These are phyloP conservation scores for Schrenkiella parvula DNA, from an alignment of 345 rosid genomes.

Conservation along the genomic window DNA sequence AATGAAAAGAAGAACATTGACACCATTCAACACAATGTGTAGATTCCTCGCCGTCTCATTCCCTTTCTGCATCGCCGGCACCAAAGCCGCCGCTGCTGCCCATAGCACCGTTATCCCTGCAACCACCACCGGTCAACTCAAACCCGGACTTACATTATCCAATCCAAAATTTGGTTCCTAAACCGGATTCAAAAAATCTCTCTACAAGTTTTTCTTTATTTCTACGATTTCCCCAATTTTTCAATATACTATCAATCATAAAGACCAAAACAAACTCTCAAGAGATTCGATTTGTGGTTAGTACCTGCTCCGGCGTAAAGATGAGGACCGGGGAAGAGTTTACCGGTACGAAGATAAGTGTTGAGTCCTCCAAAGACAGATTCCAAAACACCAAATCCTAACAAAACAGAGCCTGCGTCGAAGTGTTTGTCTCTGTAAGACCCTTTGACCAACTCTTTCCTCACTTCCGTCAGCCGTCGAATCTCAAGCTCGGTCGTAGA, in stretches of 20 bases:
- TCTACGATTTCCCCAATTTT: background rate
- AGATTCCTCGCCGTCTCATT: constrained; percentile 75
- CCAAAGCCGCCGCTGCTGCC: constrained; percentile 81
- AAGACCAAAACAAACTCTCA: background rate
- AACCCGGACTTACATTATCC: background rate
- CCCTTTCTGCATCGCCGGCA: constrained; percentile 91
- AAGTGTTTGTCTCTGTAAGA: constrained; percentile 69
- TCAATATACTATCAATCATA: background rate
- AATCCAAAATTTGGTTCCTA: background rate
- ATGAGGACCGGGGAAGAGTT: constrained; percentile 98
- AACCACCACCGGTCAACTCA: background rate
- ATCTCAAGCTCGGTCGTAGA: constrained; percentile 54
- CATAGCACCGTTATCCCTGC: constrained; percentile 76
- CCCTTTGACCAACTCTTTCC: constrained; percentile 34
- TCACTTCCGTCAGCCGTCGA: constrained; percentile 62
- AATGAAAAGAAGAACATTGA: constrained; percentile 67
- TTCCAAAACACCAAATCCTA: constrained; percentile 87
- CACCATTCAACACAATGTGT: constrained; percentile 69
- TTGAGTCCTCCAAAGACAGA: constrained; percentile 71
- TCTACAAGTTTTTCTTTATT: background rate
- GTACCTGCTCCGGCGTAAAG: constrained; percentile 85
- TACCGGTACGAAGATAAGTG: constrained; percentile 81
- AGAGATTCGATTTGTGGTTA: background rate
- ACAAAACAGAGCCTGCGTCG: constrained; percentile 77
- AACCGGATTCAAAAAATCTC: background rate